Evolutionary conservation across 768 basidiomycete species (phyloP), one percentile per base, ranked within the genome.

Genomic region (Pisolithus sp.): DNA sequence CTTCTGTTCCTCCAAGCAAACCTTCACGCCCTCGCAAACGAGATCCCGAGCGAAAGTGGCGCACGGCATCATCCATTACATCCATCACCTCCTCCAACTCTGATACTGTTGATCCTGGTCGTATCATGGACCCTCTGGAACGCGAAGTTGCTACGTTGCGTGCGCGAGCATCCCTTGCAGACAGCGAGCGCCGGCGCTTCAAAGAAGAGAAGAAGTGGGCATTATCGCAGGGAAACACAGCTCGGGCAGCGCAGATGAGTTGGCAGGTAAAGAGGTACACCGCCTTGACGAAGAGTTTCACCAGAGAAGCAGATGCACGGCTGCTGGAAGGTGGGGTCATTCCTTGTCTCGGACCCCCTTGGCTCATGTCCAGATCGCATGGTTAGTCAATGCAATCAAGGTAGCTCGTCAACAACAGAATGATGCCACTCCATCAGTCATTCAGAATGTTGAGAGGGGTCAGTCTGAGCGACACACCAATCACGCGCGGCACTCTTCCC

Each of bases 121-220:
- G 76, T 24, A 72, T 74, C 28, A 76, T 86, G 76, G 76, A 81
- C 20, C 82, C 83, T 7, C 68, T 80, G 31, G 85, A 89, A 59
- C 80, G 86, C 28, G 86, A 89, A 60, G 77, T 90, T n/a, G 83
- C 84, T 30, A 73, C 79, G 13, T 75, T 93, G 20, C 78, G 88
- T 45, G 82, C 87, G 44, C 79, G 86, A 24, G 89, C 89, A 7
- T 83, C 86, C 18, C 68, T 89, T 52, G 89, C 90, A 23, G 90
- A 90, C 58, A 89, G 82, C 54, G 89, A 93, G 68, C 79, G 86
- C 18, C 77, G 90, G 38, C 76, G 88, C 50, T 87, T 82, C 71
- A 87, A 83, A 71, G 90, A 93, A 68, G 90, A 93, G 68, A 77
- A 81, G 57, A 89, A 90, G 64, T 93, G 90, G 90, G 90, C 90